Evolutionary conservation across 176 grass and related monocot genomes (phyloP).

Genomic region (Microstegium vimineum): DNA sequence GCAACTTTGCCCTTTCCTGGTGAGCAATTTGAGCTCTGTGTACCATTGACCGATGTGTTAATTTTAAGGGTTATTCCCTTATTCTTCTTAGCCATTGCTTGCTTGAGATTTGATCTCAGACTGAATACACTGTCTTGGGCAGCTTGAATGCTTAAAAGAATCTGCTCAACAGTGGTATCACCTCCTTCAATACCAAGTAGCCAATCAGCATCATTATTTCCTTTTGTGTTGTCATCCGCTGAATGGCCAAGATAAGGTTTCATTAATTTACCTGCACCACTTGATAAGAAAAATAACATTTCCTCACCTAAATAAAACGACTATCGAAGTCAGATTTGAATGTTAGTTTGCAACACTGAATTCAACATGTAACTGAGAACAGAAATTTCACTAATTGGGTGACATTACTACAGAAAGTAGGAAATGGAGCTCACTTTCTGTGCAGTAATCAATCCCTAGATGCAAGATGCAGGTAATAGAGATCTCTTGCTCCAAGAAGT

Average conservation of each 20-base stretch:
- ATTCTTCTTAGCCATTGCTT: constrained; percentile 38
- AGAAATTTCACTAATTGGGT: background rate
- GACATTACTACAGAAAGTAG: background rate
- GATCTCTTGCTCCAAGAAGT: background rate
- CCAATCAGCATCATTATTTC: constrained; percentile 74
- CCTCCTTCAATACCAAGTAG: constrained; percentile 57
- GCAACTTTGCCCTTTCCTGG: constrained; percentile 50
- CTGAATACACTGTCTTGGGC: constrained; percentile 52
- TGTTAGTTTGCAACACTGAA: background rate
- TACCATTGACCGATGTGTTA: constrained; percentile 29
- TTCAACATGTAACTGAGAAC: background rate
- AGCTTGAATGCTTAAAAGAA: constrained; percentile 87
- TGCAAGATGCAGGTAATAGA: background rate
- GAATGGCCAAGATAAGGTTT: constrained; percentile 23
- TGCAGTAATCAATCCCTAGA: background rate
- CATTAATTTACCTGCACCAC: background rate
- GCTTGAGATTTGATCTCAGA: constrained; percentile 63
- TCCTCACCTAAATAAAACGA: background rate
- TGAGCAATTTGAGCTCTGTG: constrained; percentile 67
- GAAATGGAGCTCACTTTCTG: background rate
- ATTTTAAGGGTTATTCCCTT: constrained; percentile 40
- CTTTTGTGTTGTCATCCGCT: constrained; percentile 72
- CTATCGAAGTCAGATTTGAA: background rate
- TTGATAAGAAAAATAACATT: constrained; percentile 7
- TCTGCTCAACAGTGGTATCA: constrained; percentile 54